phyloP scores from a whole-genome alignment of 306 rosid species.

The Aeschynomene evenia region DNA sequence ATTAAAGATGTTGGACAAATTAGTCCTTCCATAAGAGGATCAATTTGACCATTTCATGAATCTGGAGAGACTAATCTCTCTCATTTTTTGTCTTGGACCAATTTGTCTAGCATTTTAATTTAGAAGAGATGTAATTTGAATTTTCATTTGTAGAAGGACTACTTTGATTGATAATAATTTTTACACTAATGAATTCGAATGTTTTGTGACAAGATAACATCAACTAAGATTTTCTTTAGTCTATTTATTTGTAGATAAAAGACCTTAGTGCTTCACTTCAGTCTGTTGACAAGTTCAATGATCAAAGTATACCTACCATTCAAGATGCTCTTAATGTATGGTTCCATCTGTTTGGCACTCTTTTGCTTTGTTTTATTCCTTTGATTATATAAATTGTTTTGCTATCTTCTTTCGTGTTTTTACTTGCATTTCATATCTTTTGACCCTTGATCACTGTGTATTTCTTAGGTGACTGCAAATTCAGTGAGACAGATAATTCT shows the following conservation, averaged over 20 bases:
- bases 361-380: conserved; percentile 4
- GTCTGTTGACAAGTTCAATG: conserved; percentile 39
- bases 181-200: too few relatives aligned
- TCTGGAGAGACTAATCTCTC: too few relatives aligned
- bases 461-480: conserved; percentile 53
- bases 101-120: too few relatives aligned
- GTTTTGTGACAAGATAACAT: conserved; percentile 2
- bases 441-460: conserved; percentile 23
- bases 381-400: not conserved
- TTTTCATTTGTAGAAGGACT: too few relatives aligned
- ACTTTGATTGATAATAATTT: too few relatives aligned
- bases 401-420: not conserved
- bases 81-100: too few relatives aligned
- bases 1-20: too few relatives aligned
- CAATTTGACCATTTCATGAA: too few relatives aligned
- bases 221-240: conserved; percentile 40
- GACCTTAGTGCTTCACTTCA: conserved; percentile 47
- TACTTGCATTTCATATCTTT: not conserved
- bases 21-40: too few relatives aligned
- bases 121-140: too few relatives aligned
- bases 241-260: conserved; percentile 66
- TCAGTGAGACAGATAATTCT: conserved; percentile 71
- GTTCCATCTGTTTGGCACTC: not conserved
- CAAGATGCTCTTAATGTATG: conserved; percentile 79
- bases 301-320: conserved; percentile 59